Evolutionary conservation across 495 filamentous ascomycete species (phyloP).

Genomic region (Xylaria nigripes): DNA sequence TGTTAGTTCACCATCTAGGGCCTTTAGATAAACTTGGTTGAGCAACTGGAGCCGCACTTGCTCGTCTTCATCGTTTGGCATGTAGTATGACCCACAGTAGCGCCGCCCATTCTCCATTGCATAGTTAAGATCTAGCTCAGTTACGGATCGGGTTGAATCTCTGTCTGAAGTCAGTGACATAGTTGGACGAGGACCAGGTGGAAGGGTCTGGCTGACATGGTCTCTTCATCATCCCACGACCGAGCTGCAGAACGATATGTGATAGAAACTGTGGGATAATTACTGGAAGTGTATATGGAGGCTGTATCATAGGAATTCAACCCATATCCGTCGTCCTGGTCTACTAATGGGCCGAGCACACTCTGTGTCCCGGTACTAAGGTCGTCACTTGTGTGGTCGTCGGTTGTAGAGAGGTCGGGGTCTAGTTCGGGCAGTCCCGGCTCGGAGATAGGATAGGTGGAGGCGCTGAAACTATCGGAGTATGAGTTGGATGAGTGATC

Average conservation of each 20-base stretch:
- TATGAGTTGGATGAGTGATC: constrained; percentile 19
- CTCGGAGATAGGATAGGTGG: constrained; percentile 17
- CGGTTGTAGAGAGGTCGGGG: constrained; percentile 24
- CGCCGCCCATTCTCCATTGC: constrained; percentile 56
- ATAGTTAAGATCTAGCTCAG: constrained; percentile 47
- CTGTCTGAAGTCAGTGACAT: constrained; percentile 12
- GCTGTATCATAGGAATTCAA: constrained; percentile 17
- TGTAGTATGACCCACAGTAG: constrained; percentile 63
- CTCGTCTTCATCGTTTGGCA: constrained; percentile 70
- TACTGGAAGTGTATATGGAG: constrained; percentile 25
- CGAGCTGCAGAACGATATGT: constrained; percentile 16
- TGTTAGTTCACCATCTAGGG: constrained; percentile 53
- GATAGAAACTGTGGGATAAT: constrained; percentile 26
- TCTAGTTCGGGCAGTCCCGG: constrained; percentile 23
- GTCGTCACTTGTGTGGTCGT: constrained; percentile 24
- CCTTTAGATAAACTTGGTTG: constrained; percentile 55
- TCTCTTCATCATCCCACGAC: constrained; percentile 31
- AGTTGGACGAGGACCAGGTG: background rate
- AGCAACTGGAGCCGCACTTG: constrained; percentile 61
- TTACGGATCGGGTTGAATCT: constrained; percentile 48
- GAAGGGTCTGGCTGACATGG: constrained; percentile 31
- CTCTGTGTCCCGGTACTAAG: constrained; percentile 23
- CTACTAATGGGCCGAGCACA: constrained; percentile 15
- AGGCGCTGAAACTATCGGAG: constrained; percentile 15
- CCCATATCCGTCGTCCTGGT: constrained; percentile 16